Percentiles rank a stretch among this genome's conserved stretches.
These are phyloP conservation scores for Skeletonema costatum DNA, from an alignment of 108 stramenopile genomes.

Conservation along the genomic window DNA sequence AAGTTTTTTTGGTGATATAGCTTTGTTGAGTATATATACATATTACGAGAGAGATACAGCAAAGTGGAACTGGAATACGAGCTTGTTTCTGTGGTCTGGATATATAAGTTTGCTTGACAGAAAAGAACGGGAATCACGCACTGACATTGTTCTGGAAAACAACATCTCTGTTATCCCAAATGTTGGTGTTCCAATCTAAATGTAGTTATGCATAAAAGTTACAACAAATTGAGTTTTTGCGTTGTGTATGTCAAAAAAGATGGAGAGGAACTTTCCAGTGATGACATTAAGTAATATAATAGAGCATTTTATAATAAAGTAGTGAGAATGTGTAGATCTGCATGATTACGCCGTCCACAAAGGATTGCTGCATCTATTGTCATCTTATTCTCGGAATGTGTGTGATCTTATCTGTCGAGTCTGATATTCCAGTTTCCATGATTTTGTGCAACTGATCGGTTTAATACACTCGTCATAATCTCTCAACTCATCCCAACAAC, in stretches of 20 bases:
- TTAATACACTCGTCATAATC: neutral
- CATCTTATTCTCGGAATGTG: too few relatives aligned
- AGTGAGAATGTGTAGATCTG: too few relatives aligned
- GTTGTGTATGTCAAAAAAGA: neutral
- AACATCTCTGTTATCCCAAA: neutral
- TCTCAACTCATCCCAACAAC: neutral
- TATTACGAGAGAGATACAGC: neutral
- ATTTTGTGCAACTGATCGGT: neutral
- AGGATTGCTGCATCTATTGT: too few relatives aligned
- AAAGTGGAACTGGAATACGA: neutral
- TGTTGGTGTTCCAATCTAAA: neutral
- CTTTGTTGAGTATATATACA: neutral
- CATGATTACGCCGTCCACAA: too few relatives aligned
- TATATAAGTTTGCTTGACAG: too few relatives aligned
- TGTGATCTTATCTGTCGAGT: neutral
- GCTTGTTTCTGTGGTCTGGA: neutral
- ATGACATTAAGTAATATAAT: too few relatives aligned
- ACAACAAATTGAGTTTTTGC: neutral
- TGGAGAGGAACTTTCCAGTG: neutral
- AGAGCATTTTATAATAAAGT: too few relatives aligned
- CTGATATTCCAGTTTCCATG: neutral
- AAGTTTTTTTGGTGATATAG: slow-evolving; percentile 79
- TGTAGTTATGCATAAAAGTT: neutral
- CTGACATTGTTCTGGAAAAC: neutral
- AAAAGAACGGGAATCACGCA: neutral